phyloP scores from a whole-genome alignment of 1,139 yeast species.

The Geotrichum histeridarum region DNA sequence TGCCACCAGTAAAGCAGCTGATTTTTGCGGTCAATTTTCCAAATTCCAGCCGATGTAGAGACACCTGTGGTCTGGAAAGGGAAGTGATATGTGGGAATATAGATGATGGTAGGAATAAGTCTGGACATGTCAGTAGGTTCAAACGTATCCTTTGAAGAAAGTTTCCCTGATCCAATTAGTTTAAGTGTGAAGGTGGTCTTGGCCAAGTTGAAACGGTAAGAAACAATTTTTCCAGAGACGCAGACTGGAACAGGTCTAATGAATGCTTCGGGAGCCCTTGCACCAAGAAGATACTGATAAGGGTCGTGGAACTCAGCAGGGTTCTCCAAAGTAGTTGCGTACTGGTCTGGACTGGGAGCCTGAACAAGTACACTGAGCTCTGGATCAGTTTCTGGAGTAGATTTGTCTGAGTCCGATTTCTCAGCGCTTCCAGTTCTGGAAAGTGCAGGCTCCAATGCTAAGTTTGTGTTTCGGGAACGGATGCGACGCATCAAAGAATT shows the following conservation, averaged over 20 bases:
- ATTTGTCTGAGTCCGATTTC: background rate
- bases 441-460: background rate
- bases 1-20: conserved; percentile 71
- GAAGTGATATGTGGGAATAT: conserved; percentile 68
- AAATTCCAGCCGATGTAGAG: conserved; percentile 52
- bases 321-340: background rate
- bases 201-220: conserved; percentile 32
- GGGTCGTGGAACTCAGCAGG: conserved; percentile 17
- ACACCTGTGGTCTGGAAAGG: conserved; percentile 46
- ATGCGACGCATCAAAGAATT: conserved; percentile 2
- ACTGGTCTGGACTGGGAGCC: background rate
- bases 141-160: conserved; percentile 7
- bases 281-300: conserved; percentile 23
- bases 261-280: conserved; percentile 38
- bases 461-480: conserved; percentile 1
- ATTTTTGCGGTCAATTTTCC: conserved; percentile 46
- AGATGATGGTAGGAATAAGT: conserved; percentile 52
- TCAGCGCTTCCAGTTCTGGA: background rate
- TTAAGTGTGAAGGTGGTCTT: conserved; percentile 30
- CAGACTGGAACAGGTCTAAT: conserved; percentile 37
- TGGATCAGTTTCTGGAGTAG: background rate
- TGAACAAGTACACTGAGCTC: no score
- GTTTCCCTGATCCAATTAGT: conserved; percentile 22
- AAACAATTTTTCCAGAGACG: conserved; percentile 31
- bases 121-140: conserved; percentile 1